Base-by-base conservation (phyloP, 176 grass and related monocot species). In the Ananas comosus region DNA sequence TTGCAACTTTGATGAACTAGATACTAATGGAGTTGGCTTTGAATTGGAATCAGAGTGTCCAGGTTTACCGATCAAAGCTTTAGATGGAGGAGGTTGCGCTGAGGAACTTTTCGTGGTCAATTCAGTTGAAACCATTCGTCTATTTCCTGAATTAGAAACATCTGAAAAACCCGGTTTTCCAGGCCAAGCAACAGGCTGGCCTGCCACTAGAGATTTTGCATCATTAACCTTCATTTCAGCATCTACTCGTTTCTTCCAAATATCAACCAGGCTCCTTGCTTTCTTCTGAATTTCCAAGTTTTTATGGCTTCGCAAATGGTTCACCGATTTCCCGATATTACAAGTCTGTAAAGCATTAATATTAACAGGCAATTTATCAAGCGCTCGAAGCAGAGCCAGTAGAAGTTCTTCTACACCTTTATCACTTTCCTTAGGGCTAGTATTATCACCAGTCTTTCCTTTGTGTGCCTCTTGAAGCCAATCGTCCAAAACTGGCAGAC, bases 191-290 rank as follows among this genome's bases (percentile, higher is more conserved):
- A 70, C 89, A 85, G 83, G 53, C 72, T 89, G 88, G 50, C 76
- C 72, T 65, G 86, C 85, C 49, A 73, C 77, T 53, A 78, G 56
- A 70, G 76, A 4, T 76, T 97, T 93, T 4, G 51, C 80, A 52
- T 97, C 94, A 75, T 88, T 90, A 48, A 78, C 87, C 71, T 93
- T 96, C 88, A 96, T 96, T 78, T 96, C 92, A 12, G 92, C 88
- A 79, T 96, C 83, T 72, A 96, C 92, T 22, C 92, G 86, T 74
- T 87, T 96, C 77, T 96, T 96, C 92, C 88, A 96, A 47, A 80
- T 89, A 42, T 96, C 92, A 70, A 96, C 84, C 70, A 96, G 88
- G 79, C 74, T 72, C 71, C 91, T 96, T 1, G 92, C 88, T 73
- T 82, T 96, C 82, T 82, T 96, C 86, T 96, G 92, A 24, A 96